Base-by-base conservation (phyloP, 305 asterid species). In the Plantago lanceolata region DNA sequence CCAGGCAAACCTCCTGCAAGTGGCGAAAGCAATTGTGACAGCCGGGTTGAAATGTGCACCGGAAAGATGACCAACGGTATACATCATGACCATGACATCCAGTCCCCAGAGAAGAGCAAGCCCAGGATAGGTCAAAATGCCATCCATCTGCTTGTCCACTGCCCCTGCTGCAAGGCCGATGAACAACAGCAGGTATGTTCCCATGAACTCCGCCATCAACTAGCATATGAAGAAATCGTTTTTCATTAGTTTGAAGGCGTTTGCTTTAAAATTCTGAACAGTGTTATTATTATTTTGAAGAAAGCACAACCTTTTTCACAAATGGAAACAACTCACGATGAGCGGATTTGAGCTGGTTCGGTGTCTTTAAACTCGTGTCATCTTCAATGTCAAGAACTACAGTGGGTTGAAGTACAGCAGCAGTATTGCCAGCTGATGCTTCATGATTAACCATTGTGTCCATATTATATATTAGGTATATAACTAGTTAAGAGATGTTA, bases 1-100 rank as follows among this genome's bases (percentile, higher is more conserved):
- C 71, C 71, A 75, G 58, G 59, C 62, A 26, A 75, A 63, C 58
- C 68, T 59, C 48, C 49, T 65, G 50, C 69, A 67, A 20, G 77
- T 44, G 53, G 77, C 80, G 57, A 75, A 67, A 54, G 69, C 76
- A 63, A 75, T 57, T 4, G 80, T 71, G 24, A 67, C 65, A 21
- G 76, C 71, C 16, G 79, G 79, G 40, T 75, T 75, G 57, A 71
- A 71, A 71, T 75, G 76, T 24, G 73, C 71, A 14, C 73, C 73
- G n/a, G 69, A 71, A 24, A 67, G 28, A 47, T 68, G 74, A 4
- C 79, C 80, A 29, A 71, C 62, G 2, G 74, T 66, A 61, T 75
- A 75, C 33, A 75, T 62, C 74, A 67, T 60, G 43, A 65, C 68
- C 77, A 72, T 72, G 61, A 65, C 66, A 61, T 68, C 62, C 19